Evolutionary conservation across 2,329 filamentous ascomycete genomes (phyloP).

Genomic region (Diaporthe longicolla): DNA sequence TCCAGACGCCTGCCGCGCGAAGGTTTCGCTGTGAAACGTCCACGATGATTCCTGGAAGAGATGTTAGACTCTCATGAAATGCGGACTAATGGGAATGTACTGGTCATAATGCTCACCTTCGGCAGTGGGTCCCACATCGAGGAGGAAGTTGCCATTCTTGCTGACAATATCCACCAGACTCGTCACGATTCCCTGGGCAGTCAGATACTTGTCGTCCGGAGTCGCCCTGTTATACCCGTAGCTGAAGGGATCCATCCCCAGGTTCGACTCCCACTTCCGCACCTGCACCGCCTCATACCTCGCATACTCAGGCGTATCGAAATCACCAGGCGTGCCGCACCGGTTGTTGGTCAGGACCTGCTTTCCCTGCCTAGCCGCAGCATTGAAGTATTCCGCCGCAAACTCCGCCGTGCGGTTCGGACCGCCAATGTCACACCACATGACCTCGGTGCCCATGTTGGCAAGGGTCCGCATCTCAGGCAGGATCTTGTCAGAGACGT

Average conservation of each 20-base stretch:
- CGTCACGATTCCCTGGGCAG: constrained; percentile 45
- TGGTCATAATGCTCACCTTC: constrained; percentile 35
- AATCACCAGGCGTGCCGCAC: constrained; percentile 42
- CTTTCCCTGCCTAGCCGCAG: constrained; percentile 46
- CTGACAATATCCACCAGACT: constrained; percentile 49
- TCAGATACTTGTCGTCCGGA: constrained; percentile 45
- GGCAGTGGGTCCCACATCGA: constrained; percentile 47
- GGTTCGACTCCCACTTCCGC: constrained; percentile 45
- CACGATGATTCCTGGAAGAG: constrained; percentile 32
- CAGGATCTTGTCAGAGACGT: constrained; percentile 56
- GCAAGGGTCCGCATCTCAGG: constrained; percentile 61
- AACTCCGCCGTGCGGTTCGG: constrained; percentile 59
- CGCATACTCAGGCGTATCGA: constrained; percentile 45
- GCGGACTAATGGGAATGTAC: background rate
- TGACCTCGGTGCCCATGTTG: constrained; percentile 58
- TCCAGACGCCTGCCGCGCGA: constrained; percentile 67
- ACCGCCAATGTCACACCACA: constrained; percentile 63
- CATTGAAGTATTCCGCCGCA: constrained; percentile 59
- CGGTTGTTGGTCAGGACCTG: constrained; percentile 42
- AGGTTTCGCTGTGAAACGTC: constrained; percentile 55
- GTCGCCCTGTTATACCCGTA: constrained; percentile 46
- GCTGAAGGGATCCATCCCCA: constrained; percentile 44
- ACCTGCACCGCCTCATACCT: constrained; percentile 39
- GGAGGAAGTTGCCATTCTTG: constrained; percentile 51
- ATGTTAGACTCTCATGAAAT: background rate